Evolutionary conservation across 257 asterid species (phyloP), one percentile per base, ranked within the genome.

Genomic region (Plectranthus barbatus): DNA sequence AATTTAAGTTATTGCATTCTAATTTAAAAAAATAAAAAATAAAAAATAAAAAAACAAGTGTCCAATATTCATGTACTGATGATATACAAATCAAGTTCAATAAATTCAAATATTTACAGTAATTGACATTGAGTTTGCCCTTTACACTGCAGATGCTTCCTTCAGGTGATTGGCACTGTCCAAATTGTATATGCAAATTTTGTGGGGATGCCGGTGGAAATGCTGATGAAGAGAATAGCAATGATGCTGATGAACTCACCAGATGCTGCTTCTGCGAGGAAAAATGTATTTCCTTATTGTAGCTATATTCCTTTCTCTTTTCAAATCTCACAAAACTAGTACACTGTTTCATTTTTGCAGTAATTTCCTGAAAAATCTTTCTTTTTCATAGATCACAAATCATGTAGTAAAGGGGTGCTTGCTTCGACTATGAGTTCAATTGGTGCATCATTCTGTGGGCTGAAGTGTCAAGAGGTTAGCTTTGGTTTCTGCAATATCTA

Each of bases 141-240:
- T 44, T 56, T 68, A 39, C 15, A 46, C 34, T 80, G 77, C 84
- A 90, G 97, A 78, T 67, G 71, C 93, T 85, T 77, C 97, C 97
- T 40, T 69, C 62, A 13, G 97, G 96, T 56, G 96, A 87, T 85
- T 90, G 97, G 97, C 96, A 87, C 71, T 90, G 97, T 76, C 94
- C 90, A 64, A 83, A 82, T 71, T 90, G 96, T 79, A 69, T 70
- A 2, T 90, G 97, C 84, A 85, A 82, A 79, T 80, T 85, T 71
- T 90, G 95, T 79, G 90, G 84, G 69, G 72, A 77, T 51, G 73
- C 85, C 37, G 51, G 62, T 68, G 74, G 62, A 56, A 65, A 20
- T 73, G 77, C 54, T 52, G 48, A 65, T 53, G 80, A 74, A 54
- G 85, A 67, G 51, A 74, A 56, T 18, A 68, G 49, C 62, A 61